Percentiles rank a stretch among this genome's conserved stretches.
phyloP scores from a whole-genome alignment of 2,329 filamentous ascomycete species.

The Pyrenophora graminea region DNA sequence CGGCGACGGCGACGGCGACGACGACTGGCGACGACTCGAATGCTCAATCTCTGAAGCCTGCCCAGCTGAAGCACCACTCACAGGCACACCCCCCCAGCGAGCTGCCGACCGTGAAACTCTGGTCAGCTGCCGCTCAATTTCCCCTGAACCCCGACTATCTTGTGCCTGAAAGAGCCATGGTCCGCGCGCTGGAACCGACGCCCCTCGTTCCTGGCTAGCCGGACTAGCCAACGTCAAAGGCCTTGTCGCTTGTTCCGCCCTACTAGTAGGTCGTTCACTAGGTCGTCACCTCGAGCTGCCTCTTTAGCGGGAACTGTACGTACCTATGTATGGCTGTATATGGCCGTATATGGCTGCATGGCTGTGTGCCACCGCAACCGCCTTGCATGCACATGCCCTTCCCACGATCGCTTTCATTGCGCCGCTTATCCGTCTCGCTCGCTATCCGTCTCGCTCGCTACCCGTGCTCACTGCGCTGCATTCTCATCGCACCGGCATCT shows the following conservation, averaged over 20 bases:
- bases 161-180: constrained; percentile 8
- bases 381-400: not conserved
- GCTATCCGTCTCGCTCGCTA: not conserved
- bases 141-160: constrained; percentile 14
- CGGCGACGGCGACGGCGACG: too few relatives aligned
- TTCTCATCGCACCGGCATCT: not conserved
- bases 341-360: not conserved
- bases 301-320: too few relatives aligned
- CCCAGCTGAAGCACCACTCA: not conserved
- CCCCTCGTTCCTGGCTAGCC: constrained; percentile 17
- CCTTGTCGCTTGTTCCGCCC: not conserved
- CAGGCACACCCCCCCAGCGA: not conserved
- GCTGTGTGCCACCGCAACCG: not conserved
- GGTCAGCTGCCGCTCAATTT: constrained; percentile 15
- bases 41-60: too few relatives aligned
- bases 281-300: not conserved
- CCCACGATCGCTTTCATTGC: not conserved
- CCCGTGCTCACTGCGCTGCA: not conserved
- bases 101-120: constrained; percentile 17
- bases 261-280: too few relatives aligned
- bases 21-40: too few relatives aligned
- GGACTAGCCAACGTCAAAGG: constrained; percentile 6
- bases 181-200: constrained; percentile 6
- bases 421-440: not conserved
- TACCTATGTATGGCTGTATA: too few relatives aligned